Evolutionary conservation across 306 rosid genomes (phyloP), one percentile per base, ranked within the genome.

Genomic region (Vicia sativa): DNA sequence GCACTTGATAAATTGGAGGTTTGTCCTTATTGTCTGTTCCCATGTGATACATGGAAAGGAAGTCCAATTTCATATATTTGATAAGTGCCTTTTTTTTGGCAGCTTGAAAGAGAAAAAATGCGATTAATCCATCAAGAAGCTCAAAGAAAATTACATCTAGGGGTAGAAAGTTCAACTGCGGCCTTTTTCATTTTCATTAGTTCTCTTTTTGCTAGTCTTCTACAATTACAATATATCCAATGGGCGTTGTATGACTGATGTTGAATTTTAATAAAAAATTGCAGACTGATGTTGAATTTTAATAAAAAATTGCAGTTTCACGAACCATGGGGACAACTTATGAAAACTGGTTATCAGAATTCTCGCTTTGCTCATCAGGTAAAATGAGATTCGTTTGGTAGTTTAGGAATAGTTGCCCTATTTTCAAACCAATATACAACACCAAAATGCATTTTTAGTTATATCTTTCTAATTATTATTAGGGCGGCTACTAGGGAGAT

Each of bases 291-390:
- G n/a, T n/a, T n/a, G n/a, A n/a, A n/a, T n/a, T n/a, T n/a, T n/a
- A n/a, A 45, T 67, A 65, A 50, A 74, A 44, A 16, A 58, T 65
- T 77, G 57, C 82, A 90, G 99, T 90, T 88, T 80, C 99, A 95
- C 39, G 67, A 82, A 74, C 86, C 86, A 44, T 95, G 99, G 99
- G 99, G 99, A 15, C 99, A 95, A 61, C 99, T 95, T 52, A 87
- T 95, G 97, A 95, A 90, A 84, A 90, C 99, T 43, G 99, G 99
- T 59, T 90, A 82, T 78, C 97, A 95, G 84, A 95, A 90, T 83
- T 95, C 99, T 43, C 93, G 96, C 65, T 95, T 95, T 76, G 96
- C 97, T n/a, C 97, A 95, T 87, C 99, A 95, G 87, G 99, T 95
- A 79, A 78, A 65, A 34, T 39, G 23, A 28, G 55, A 67, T 71